phyloP scores from a whole-genome alignment of 345 rosid genomes.

The Bretschneidera sinensis region DNA sequence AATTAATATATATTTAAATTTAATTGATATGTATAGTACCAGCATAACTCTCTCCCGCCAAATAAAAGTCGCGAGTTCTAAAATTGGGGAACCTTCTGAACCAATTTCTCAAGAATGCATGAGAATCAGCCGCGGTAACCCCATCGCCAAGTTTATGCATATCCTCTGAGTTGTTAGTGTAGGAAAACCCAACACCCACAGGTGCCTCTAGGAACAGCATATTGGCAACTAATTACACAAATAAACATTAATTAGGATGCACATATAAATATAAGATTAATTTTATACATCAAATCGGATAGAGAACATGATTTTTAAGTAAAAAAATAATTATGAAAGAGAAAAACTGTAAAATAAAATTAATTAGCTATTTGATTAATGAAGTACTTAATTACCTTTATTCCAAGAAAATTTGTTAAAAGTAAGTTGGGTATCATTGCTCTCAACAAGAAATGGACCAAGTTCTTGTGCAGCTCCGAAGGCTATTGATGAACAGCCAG shows the following conservation, averaged over 20 bases:
- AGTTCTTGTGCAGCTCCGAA: slow-evolving; percentile 76
- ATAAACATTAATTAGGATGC: not conserved
- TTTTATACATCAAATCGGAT: not conserved
- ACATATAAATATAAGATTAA: not conserved
- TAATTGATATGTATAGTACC: slow-evolving; percentile 26
- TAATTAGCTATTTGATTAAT: too few species aligned
- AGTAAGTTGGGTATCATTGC: slow-evolving; percentile 31
- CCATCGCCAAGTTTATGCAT: slow-evolving; percentile 43
- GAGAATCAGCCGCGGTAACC: slow-evolving; percentile 53
- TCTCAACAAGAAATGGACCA: slow-evolving; percentile 57
- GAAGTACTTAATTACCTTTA: slow-evolving; percentile 37
- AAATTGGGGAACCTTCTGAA: slow-evolving; percentile 59
- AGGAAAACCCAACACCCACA: slow-evolving; percentile 82
- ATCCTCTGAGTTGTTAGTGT: slow-evolving; percentile 53
- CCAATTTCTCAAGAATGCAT: slow-evolving; percentile 58
- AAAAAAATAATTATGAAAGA: not conserved
- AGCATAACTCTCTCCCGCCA: slow-evolving; percentile 84
- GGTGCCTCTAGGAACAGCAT: slow-evolving; percentile 77
- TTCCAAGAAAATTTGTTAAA: slow-evolving; percentile 62
- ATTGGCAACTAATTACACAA: slow-evolving; percentile 49
- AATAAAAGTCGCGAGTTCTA: slow-evolving; percentile 55
- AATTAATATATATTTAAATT: not conserved
- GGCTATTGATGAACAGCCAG: slow-evolving; percentile 82
- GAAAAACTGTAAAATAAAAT: too few species aligned
- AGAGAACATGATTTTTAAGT: not conserved